Evolutionary conservation across 768 basidiomycete genomes (phyloP), one percentile per base, ranked within the genome.

Genomic region (Trametes punicea): DNA sequence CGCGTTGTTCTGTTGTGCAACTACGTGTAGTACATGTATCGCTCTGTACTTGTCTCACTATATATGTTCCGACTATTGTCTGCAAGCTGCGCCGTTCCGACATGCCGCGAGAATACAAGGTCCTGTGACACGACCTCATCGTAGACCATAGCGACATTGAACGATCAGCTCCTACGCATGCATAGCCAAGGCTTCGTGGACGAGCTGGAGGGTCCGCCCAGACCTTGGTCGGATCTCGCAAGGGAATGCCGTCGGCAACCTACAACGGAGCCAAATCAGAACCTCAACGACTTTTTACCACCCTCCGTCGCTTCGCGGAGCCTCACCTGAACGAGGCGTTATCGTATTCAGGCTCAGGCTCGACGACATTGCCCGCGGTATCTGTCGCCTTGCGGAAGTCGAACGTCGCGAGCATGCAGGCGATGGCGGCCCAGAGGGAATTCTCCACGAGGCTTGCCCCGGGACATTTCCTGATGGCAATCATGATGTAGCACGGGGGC

Each of bases 201-300:
- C 27, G 1, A 59, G 30, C 54, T 42, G 7, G 2, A 49, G 25
- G 1, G 55, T 45, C 45, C 46, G 53, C 33, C 78, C 77, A 2
- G 78, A 80, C 47, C 81, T 70, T 4, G 79, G 80, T 29, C 75
- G 71, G 30, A 82, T 77, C 46, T 76, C 74, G 64, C 76, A 80
- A 45, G 72, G 62, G 69, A 82, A 82, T 9, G n/a, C 40, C 18
- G 40, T 31, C 31, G 31, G 39, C 39, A 41, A 20, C 11, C 39
- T 41, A 20, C 8, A 13, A 7, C 31, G 13, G 13, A 31, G 8
- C 31, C n/a, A n/a, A n/a, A n/a, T n/a, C n/a, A n/a, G n/a, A n/a
- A n/a, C n/a, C n/a, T n/a, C n/a, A n/a, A n/a, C n/a, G n/a, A n/a
- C n/a, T n/a, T n/a, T n/a, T n/a, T n/a, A n/a, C n/a, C n/a, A n/a